Base-by-base conservation (phyloP, 352 stramenopile genomes). In the Nothophytophthora sp. region DNA sequence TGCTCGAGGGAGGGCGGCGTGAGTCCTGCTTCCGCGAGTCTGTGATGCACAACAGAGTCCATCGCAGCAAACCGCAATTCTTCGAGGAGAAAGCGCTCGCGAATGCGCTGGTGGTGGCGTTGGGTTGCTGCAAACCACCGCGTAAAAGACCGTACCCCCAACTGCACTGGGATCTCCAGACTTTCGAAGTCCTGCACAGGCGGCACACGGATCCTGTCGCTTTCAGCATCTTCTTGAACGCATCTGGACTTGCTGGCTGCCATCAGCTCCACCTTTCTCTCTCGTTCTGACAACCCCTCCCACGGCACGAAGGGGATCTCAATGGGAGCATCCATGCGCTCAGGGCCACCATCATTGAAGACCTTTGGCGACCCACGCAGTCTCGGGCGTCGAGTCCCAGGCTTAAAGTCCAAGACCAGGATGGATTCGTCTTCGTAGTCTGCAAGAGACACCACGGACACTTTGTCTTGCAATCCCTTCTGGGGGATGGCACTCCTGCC, bases 61-160 rank as follows among this genome's bases (percentile, higher is more conserved):
- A 47, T 46, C n/a, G 61, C 77, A 34, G 76, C 80, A 52, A 74
- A 91, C 2, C 18, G 25, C 3, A 91, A 60, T 41, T 91, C 80
- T 36, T 91, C 80, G 0, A 25, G 40, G 5, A 91, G 45, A 50
- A 88, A 90, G 2, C 32, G 58, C 32, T 83, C 73, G 25, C 80
- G 77, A 36, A 84, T 62, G 15, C 62, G 54, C 49, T 82, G 71
- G 16, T 55, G 75, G 34, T 73, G 60, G 22, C 72, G 55, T 12
- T 72, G 57, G 12, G 32, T 72, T 10, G 73, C 57, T 25, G 66
- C 33, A 40, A 84, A 91, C 80, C 77, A 91, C 15, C 71, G 71
- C 4, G 59, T 74, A 43, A 89, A 89, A 15, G 64, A 53, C 25
- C 70, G 65, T n/a, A 86, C 50, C 19, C 41, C 58, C 4, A 81